Percentiles rank a stretch among this genome's conserved stretches.
Conservation (phyloP, 78 protist species). For the Mantamonas sphyraenae region DNA sequence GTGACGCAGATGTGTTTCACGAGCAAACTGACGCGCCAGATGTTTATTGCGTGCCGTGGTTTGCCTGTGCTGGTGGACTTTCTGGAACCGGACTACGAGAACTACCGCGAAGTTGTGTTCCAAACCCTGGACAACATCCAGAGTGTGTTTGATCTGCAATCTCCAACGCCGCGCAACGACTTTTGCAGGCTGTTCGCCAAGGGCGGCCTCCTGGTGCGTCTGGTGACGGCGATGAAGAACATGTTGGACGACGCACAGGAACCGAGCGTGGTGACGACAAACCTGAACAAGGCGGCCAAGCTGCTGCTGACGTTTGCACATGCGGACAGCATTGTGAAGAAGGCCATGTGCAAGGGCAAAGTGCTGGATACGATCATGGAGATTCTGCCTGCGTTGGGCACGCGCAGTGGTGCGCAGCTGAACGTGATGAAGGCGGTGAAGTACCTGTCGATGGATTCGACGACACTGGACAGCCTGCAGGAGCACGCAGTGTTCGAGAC, state of each 20-base stretch:
- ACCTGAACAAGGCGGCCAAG: constrained; percentile 35
- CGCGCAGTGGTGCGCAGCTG: not conserved
- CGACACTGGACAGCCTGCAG: constrained; percentile 45
- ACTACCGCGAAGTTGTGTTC: constrained; percentile 28
- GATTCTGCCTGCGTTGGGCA: not conserved
- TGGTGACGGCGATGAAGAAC: constrained; percentile 21
- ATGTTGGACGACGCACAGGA: constrained; percentile 19
- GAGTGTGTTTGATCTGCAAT: constrained; percentile 60
- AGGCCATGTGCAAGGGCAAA: constrained; percentile 28
- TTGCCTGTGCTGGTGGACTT: constrained; percentile 66
- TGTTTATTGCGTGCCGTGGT: constrained; percentile 82
- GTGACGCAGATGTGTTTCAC: constrained; percentile 48
- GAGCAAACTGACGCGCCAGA: too few species aligned
- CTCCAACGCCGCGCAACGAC: constrained; percentile 69
- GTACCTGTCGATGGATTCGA: constrained; percentile 62
- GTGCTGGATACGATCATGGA: constrained; percentile 27
- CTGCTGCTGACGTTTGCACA: constrained; percentile 57
- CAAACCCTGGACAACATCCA: constrained; percentile 58
- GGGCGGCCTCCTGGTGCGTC: constrained; percentile 32
- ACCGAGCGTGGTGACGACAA: constrained; percentile 7
- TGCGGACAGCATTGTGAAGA: constrained; percentile 67
- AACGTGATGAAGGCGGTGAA: constrained; percentile 45
- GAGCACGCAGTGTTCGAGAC: constrained; percentile 40
- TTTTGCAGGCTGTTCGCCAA: constrained; percentile 65
- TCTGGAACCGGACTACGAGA: constrained; percentile 26